Evolutionary conservation across 108 stramenopile genomes (phyloP).

Genomic region (Thalassiosira profunda): DNA sequence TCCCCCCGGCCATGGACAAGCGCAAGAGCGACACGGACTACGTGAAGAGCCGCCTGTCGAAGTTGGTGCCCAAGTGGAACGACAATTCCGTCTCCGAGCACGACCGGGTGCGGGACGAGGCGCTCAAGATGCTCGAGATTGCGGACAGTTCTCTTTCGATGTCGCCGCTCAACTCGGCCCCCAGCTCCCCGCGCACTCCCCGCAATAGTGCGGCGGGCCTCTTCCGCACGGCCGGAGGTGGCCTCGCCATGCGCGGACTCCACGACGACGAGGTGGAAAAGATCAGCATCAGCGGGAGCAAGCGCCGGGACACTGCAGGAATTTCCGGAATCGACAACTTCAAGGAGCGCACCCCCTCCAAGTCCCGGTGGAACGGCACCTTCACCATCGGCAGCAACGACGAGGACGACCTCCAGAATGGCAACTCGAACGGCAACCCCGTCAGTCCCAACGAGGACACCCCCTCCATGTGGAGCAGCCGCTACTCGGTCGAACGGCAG

Average conservation of each 20-base stretch:
- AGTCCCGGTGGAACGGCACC: not conserved
- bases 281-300: constrained; percentile 2
- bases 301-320: not conserved
- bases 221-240: constrained; percentile 43
- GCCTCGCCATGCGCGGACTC: constrained; percentile 43
- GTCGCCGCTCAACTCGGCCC: not conserved
- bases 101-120: constrained; percentile 37
- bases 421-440: not conserved
- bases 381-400: constrained; percentile 29
- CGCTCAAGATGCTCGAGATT: constrained; percentile 45
- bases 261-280: constrained; percentile 15
- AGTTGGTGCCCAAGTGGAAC: not conserved
- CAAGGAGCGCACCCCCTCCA: not conserved
- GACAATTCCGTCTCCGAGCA: constrained; percentile 12
- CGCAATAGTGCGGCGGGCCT: constrained; percentile 21
- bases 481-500: constrained; percentile 64
- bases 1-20: not conserved
- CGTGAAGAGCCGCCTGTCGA: constrained; percentile 28
- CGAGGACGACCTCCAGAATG: constrained; percentile 34
- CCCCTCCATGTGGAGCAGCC: constrained; percentile 57
- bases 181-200: not conserved
- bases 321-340: constrained; percentile 41
- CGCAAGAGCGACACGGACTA: constrained; percentile 18
- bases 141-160: constrained; percentile 28
- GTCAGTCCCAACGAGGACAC: constrained; percentile 9